These are phyloP conservation scores for Amoebophrya sp. DNA, from an alignment of 169 alveolate genomes.

Conservation along the genomic window DNA sequence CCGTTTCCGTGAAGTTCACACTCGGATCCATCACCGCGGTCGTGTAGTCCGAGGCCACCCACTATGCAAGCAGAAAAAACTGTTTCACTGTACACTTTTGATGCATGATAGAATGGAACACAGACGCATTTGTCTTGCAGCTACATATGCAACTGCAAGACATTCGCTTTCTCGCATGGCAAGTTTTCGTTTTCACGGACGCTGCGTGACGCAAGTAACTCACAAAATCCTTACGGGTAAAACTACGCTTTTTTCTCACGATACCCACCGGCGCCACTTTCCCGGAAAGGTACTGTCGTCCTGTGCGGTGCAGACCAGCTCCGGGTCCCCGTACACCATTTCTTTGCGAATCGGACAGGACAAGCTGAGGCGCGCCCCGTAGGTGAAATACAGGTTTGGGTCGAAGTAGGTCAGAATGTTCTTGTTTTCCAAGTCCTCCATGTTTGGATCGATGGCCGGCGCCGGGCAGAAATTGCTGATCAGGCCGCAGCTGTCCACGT, in stretches of 20 bases:
- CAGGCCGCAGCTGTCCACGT: background rate
- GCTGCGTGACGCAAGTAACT: no score
- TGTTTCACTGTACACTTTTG: no score
- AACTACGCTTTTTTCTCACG: no score
- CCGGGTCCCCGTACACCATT: background rate
- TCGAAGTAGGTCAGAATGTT: background rate
- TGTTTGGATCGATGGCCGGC: constrained; percentile 19
- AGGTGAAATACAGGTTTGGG: background rate
- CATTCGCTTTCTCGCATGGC: no score
- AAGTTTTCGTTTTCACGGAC: no score
- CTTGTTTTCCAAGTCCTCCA: background rate
- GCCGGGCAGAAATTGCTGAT: background rate
- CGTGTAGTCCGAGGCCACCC: no score
- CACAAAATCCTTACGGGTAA: no score
- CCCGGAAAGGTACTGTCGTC: background rate
- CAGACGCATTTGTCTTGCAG: no score
- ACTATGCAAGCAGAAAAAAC: no score
- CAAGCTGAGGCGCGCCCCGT: background rate
- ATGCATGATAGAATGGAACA: no score
- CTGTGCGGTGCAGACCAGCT: constrained; percentile 4
- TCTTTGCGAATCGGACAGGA: background rate
- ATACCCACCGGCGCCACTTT: background rate
- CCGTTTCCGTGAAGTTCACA: background rate
- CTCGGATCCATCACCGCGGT: no score
- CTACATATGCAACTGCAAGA: no score